Evolutionary conservation across 148 eudicot genomes (phyloP), one percentile per base, ranked within the genome.

Genomic region (Rhododendron vialii): DNA sequence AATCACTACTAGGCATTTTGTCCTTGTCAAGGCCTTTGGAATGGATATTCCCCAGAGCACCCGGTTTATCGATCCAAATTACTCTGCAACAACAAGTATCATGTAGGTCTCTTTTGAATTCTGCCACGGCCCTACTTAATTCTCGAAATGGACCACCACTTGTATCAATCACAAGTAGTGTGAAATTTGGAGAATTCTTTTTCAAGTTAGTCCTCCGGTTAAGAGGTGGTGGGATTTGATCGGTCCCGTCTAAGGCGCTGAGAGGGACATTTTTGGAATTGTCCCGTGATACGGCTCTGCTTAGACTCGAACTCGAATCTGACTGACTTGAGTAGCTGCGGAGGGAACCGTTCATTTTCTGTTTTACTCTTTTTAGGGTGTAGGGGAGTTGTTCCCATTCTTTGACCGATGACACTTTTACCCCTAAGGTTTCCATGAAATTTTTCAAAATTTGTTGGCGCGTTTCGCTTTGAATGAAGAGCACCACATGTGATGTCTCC

Each of bases 51-150:
- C 76, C 20, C 5, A 80, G 86, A 6, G 90, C 89, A 41, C 89
- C 92, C 2, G 92, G 91, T 38, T 86, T 89, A 80, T 93, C 94
- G 7, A 96, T 83, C 99, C 98, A 95, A 81, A 96, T 91, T 2
- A 95, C 93, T 84, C 93, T 91, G 61, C 67, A 87, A 80, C 88
- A 86, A 65, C 88, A 86, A 65, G 83, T 89, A 38, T 80, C 81
- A 20, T 78, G 67, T 11, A 91, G 82, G 73, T 92, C 94, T 79
- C 89, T 95, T 84, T 93, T 91, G 69, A 97, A 94, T 74, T 93
- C 93, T 73, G 90, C 93, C 77, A 95, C 90, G 6, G 87, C 89
- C 83, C 91, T 90, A 53, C 88, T 83, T 67, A 96, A 45, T 35
- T 91, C 90, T 13, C 84, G 84, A 81, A 93, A 92, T 7, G 92